phyloP scores from a whole-genome alignment of 2,329 filamentous ascomycete genomes.

The Chaetomiaceae sp. region DNA sequence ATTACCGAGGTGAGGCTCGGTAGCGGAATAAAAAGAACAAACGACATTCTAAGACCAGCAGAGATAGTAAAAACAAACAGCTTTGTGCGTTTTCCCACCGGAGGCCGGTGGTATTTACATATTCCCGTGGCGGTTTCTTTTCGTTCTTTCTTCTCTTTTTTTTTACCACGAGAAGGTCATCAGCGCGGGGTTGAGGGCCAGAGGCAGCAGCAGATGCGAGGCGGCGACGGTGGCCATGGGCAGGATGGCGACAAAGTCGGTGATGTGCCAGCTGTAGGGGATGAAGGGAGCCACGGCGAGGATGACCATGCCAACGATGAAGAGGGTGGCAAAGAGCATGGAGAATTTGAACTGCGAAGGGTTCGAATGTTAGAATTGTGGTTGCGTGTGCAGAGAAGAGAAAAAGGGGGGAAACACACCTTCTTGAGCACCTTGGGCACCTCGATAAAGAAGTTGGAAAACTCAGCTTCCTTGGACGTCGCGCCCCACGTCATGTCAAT shows the following conservation, averaged over 20 bases:
- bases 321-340: conserved; percentile 56
- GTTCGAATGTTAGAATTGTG: too few species aligned
- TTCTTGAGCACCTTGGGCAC: conserved; percentile 72
- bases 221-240: conserved; percentile 68
- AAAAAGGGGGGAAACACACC: conserved; percentile 49
- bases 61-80: not conserved
- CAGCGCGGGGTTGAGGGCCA: conserved; percentile 71
- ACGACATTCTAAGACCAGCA: not conserved
- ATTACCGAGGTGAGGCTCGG: not conserved
- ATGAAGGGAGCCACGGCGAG: conserved; percentile 60
- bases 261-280: conserved; percentile 61
- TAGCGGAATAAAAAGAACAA: not conserved
- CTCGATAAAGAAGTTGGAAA: conserved; percentile 81
- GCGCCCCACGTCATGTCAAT: conserved; percentile 84
- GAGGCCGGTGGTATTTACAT: too few species aligned
- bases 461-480: conserved; percentile 76
- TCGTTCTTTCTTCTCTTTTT: too few species aligned
- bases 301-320: conserved; percentile 59
- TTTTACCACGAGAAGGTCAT: conserved; percentile 73
- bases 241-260: conserved; percentile 68
- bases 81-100: too few species aligned
- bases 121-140: too few species aligned
- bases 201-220: conserved; percentile 65
- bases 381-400: too few species aligned
- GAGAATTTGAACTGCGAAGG: conserved; percentile 70